These are phyloP conservation scores for Microdochium bolleyi DNA, from an alignment of 2,329 filamentous ascomycete genomes.

Conservation along the genomic window DNA sequence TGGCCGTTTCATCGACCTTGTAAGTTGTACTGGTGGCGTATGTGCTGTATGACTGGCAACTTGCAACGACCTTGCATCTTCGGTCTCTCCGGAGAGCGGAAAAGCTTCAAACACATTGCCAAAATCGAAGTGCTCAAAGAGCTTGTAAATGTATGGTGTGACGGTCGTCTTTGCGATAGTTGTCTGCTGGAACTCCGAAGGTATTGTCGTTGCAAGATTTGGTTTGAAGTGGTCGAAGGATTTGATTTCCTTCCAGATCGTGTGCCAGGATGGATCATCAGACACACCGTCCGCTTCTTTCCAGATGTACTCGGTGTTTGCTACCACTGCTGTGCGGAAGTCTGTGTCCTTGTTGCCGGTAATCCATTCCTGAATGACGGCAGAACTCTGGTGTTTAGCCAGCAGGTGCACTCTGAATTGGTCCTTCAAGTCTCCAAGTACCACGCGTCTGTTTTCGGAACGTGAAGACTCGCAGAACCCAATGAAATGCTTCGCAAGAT, in stretches of 20 bases:
- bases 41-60: background rate
- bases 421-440: constrained; percentile 46
- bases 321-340: constrained; percentile 53
- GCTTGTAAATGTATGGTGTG: constrained; percentile 50
- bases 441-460: constrained; percentile 25
- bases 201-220: constrained; percentile 6
- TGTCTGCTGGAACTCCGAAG: background rate
- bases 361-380: constrained; percentile 47
- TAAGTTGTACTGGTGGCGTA: background rate
- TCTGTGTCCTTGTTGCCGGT: constrained; percentile 39
- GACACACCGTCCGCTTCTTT: constrained; percentile 51
- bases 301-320: constrained; percentile 55
- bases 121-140: constrained; percentile 58
- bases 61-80: background rate
- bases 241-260: constrained; percentile 46
- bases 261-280: constrained; percentile 27
- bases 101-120: constrained; percentile 37
- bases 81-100: background rate
- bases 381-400: constrained; percentile 29
- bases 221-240: constrained; percentile 24
- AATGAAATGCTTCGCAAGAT: constrained; percentile 63
- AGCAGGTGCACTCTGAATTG: constrained; percentile 52
- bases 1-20: background rate
- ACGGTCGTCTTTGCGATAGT: background rate
- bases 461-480: constrained; percentile 48